These are phyloP conservation scores for Calonectria montana DNA, from an alignment of 2,329 filamentous ascomycete genomes.

Conservation along the genomic window DNA sequence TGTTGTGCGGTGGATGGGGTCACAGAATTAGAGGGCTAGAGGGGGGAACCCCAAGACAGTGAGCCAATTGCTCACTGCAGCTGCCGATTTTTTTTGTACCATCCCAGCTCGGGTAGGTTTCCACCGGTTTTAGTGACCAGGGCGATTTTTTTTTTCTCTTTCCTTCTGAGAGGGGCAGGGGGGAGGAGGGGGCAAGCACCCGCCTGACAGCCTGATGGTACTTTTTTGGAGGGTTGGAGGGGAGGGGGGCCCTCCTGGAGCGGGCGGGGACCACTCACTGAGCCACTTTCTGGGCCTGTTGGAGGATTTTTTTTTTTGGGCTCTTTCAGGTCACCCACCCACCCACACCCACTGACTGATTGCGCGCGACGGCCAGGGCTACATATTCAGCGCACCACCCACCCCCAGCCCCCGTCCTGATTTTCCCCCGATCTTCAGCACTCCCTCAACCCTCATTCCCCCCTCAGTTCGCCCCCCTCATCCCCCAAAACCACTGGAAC, in stretches of 20 bases:
- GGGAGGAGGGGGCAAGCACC: slow-evolving; percentile 6
- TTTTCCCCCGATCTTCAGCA: slow-evolving; percentile 46
- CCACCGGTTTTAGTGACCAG: background rate
- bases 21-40: slow-evolving; percentile 12
- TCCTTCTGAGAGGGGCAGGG: slow-evolving; percentile 2
- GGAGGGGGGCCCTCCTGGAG: background rate
- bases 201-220: background rate
- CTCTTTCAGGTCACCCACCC: slow-evolving; percentile 28
- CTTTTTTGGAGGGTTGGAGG: slow-evolving; percentile 8
- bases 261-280: slow-evolving; percentile 17
- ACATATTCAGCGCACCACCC: slow-evolving; percentile 52
- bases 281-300: slow-evolving; percentile 18
- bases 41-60: slow-evolving; percentile 4
- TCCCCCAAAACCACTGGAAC: slow-evolving; percentile 42
- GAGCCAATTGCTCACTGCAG: slow-evolving; percentile 18
- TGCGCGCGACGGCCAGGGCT: slow-evolving; percentile 46
- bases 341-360: slow-evolving; percentile 42
- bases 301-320: slow-evolving; percentile 28
- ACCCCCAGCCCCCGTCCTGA: slow-evolving; percentile 46
- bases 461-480: slow-evolving; percentile 37
- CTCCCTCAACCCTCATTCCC: slow-evolving; percentile 43
- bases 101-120: background rate
- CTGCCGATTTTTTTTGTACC: slow-evolving; percentile 10
- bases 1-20: slow-evolving; percentile 14
- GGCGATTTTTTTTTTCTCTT: background rate